These are phyloP conservation scores for Boletus rubroflammeus DNA, from an alignment of 768 basidiomycete species.

Conservation along the genomic window DNA sequence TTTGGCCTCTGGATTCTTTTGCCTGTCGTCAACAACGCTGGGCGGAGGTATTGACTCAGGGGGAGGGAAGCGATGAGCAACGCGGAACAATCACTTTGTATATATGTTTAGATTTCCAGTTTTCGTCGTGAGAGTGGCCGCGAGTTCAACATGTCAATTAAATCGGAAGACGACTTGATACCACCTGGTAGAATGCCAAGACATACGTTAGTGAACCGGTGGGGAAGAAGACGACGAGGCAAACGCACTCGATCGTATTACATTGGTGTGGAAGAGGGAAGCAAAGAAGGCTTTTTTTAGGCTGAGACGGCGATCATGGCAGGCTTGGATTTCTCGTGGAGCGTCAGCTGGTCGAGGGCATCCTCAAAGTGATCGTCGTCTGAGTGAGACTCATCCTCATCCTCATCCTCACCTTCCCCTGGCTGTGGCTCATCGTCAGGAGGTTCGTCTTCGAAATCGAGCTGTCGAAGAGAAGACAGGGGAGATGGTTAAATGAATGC, in stretches of 20 bases:
- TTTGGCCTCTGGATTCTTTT: too few species aligned
- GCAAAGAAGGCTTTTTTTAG: background rate
- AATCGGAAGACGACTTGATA: background rate
- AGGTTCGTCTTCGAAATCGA: conserved; percentile 82
- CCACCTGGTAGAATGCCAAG: background rate
- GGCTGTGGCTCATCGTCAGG: conserved; percentile 42
- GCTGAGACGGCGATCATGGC: conserved; percentile 17
- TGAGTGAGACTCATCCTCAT: conserved; percentile 34
- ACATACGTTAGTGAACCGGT: background rate
- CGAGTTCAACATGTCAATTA: background rate
- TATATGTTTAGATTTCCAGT: background rate
- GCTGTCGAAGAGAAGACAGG: conserved; percentile 37
- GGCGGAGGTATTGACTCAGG: background rate
- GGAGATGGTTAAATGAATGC: background rate
- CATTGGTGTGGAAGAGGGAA: background rate
- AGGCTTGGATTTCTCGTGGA: conserved; percentile 13
- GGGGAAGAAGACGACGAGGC: background rate
- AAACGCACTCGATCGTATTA: conserved; percentile 3
- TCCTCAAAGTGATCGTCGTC: conserved; percentile 56
- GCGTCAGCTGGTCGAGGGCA: conserved; percentile 58
- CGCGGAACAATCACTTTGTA: background rate
- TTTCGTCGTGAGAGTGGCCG: background rate
- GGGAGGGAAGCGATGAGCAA: background rate
- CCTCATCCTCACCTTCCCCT: conserved; percentile 34
- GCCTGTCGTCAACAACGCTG: background rate